Evolutionary conservation across 2,329 filamentous ascomycete genomes (phyloP), one percentile per base, ranked within the genome.

Genomic region (Trichoderma citrinoviride): DNA sequence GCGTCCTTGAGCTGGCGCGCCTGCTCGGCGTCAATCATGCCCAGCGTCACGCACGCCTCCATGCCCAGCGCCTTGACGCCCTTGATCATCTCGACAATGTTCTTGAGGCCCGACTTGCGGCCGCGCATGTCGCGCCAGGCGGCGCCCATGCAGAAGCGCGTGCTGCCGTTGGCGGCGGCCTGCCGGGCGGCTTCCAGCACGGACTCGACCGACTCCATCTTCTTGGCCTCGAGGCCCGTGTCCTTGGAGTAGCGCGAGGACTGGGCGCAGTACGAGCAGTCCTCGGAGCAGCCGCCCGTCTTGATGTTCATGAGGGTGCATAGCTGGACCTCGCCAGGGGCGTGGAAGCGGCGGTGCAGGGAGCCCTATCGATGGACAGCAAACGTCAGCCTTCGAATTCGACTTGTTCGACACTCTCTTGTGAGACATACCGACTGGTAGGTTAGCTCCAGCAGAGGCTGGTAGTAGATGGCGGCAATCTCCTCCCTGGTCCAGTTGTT

Each of bases 291-390:
- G 54, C 93, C 93, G 62, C 93, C 93, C 8, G 92, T 96, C 76
- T 97, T 97, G 82, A 97, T 97, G 82, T 96, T 96, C 91, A 96
- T 96, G 65, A 97, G 83, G 0, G 93, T 97, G 81, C 93, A 97
- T 78, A 96, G 90, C 78, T 97, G 93, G 68, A 97, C 91, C 29
- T 91, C 88, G 53, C 88, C 83, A 7, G 93, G 91, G 73, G 91
- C 85, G 79, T 96, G 93, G 81, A 96, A 96, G 71, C 90, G 89
- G 52, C 92, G 88, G 78, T 97, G 93, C 65, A 96, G 80, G 41
- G 83, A 85, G 69, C 86, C 87, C 92, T 95, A 37, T 37, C 10
- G 53, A 15, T 17, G 21, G 12, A 1, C 33, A 17, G 7, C 19
- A 25, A 44, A 23, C 7, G 27, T 46, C 49, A 37, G 49, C 23